These are phyloP conservation scores for Sphagnum fallax DNA, from an alignment of 228 moss, liverwort and hornwort species.

Conservation along the genomic window DNA sequence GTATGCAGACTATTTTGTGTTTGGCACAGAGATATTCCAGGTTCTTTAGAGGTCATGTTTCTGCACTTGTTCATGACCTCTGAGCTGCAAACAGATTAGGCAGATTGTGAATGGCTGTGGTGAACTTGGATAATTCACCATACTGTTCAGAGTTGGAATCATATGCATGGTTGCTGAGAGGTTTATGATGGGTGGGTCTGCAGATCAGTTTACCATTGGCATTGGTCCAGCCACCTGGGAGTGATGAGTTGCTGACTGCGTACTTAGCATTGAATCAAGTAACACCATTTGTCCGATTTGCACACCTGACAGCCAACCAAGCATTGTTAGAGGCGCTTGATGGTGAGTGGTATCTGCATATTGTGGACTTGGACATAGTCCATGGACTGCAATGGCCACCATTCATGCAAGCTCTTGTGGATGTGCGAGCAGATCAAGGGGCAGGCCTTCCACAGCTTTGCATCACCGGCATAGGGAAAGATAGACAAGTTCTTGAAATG, in stretches of 20 bases:
- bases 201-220: too few relatives aligned
- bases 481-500: constrained; percentile 45
- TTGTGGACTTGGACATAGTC: constrained; percentile 80
- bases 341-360: constrained; percentile 70
- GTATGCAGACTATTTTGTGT: too few relatives aligned
- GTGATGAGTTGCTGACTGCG: constrained; percentile 18
- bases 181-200: too few relatives aligned
- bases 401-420: constrained; percentile 84
- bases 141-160: too few relatives aligned
- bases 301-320: constrained; percentile 89
- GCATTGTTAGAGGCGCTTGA: constrained; percentile 87
- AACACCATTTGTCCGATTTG: constrained; percentile 86
- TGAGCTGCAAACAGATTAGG: too few relatives aligned
- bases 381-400: constrained; percentile 97
- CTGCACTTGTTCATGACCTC: too few relatives aligned
- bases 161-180: too few relatives aligned
- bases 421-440: constrained; percentile 46
- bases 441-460: constrained; percentile 64
- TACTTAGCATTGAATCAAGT: constrained; percentile 80
- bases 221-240: neutral
- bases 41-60: too few relatives aligned
- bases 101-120: too few relatives aligned
- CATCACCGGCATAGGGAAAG: constrained; percentile 61
- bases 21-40: too few relatives aligned
- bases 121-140: too few relatives aligned